Base-by-base conservation (phyloP, 108 stramenopile genomes). In the Cyclotella choctawhatcheeana region DNA sequence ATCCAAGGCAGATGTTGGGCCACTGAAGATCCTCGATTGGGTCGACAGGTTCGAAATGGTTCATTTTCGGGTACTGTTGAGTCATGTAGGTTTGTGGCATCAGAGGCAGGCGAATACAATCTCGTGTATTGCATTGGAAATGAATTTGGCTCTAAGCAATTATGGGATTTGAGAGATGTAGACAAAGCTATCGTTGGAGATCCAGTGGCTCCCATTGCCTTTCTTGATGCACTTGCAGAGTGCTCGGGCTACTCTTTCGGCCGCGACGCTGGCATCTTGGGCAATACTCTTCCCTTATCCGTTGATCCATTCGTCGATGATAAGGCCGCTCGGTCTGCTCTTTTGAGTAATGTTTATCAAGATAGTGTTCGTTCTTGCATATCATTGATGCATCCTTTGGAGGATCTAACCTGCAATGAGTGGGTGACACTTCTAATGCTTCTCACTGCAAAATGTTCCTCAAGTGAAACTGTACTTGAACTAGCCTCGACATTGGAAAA, bases 221-320 rank as follows among this genome's bases (percentile, higher is more conserved):
- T 85, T 53, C 75, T 90, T 5, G 78, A 85, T 37, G 92, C 94
- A 44, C 75, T 92, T 6, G 81, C 90, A 48, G 90, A 92, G 63
- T 89, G 92, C 52, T 78, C 81, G 31, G 94, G 94, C 6, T 93
- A 93, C 61, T 86, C 87, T 2, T 63, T 75, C 53, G 87, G 88
- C 10, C 79, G 86, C 8, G 88, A 89, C 54, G 68, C 69, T 52
- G 83, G 86, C 8, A 64, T 79, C 26, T 52, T 86, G 2, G 47
- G 32, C n/a, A 85, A 89, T 71, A 71, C 89, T 1, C 79, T 95
- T 20, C 93, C 91, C n/a, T 75, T 89, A 30, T 72, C 71, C 1
- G 65, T 89, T 21, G 89, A 94, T 80, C 93, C 93, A 1, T 83
- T 84, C 18, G 65, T 91, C 22, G 87, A 87, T 21, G 93, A 94